A percentile compares a stretch with the other conserved stretches of the same genome.
Evolutionary conservation across 331 rosid species (phyloP).

Genomic region (Malus hybrid): DNA sequence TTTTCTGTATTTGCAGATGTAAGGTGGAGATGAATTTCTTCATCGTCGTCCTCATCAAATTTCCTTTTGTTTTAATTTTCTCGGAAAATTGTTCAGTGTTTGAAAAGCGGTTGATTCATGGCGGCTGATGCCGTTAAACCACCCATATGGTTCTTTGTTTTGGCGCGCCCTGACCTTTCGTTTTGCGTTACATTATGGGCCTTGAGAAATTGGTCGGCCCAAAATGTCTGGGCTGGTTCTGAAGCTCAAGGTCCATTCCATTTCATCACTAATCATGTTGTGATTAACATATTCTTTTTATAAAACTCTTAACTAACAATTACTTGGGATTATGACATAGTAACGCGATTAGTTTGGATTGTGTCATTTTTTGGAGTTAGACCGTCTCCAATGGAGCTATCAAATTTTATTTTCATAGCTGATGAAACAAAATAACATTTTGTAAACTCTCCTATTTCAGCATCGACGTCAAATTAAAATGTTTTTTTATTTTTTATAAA

Average conservation of each 20-base stretch:
- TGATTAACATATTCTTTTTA: no score
- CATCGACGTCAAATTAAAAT: no score
- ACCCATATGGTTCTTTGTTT: neutral
- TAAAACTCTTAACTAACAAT: no score
- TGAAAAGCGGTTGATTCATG: neutral
- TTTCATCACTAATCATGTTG: no score
- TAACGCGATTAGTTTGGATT: no score
- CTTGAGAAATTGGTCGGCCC: neutral
- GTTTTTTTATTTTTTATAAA: no score
- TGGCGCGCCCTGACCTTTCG: neutral
- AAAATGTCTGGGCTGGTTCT: neutral
- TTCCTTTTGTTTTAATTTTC: neutral
- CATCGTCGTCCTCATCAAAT: neutral
- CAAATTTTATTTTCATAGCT: no score
- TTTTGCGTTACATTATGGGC: neutral
- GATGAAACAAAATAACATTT: no score
- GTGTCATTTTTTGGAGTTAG: no score
- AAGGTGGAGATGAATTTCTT: constrained; percentile 14
- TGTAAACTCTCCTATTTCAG: no score
- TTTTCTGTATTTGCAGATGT: neutral
- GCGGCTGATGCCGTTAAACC: neutral
- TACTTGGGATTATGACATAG: no score
- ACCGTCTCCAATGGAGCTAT: no score
- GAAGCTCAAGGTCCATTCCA: neutral
- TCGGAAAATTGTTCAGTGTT: neutral